Evolutionary conservation across 2,329 filamentous ascomycete genomes (phyloP), one percentile per base, ranked within the genome.

Genomic region (Phyllosticta citribraziliensis): DNA sequence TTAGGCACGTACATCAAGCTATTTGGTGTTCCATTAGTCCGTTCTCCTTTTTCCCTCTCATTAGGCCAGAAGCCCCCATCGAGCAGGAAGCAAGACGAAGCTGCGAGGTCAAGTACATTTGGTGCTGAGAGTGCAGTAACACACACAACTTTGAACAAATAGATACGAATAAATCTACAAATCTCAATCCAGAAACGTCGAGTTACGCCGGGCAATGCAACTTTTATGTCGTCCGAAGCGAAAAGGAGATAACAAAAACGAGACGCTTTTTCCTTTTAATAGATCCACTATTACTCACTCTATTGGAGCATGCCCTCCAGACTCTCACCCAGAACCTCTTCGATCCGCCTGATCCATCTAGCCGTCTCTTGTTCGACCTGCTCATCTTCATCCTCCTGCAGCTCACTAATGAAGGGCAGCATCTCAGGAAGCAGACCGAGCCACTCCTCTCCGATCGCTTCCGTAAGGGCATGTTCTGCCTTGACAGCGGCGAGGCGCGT

Each of bases 321-420:
- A 68, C 88, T 91, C 80, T 97, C 93, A 5, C 94, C 94, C 58
- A 97, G 76, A 30, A 95, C 88, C 55, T 84, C 86, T 76, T 97
- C 93, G 70, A 99, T 95, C 75, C 86, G 86, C 70, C 87, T 83
- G 67, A 97, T 94, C 93, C 94, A 97, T 69, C 85, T 81, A 71
- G 92, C 84, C 47, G 91, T 93, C 78, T 96, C 92, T 70, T 85
- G 80, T 78, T 99, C 94, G 24, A 99, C 93, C 27, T 82, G 81
- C 76, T 97, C 94, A 70, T 97, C 92, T 67, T 97, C 94, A 72
- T 99, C 94, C 71, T 99, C 94, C 76, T 96, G 88, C 69, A 96
- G 74, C 78, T 99, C 94, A 69, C 90, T 95, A 68, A 99, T 96
- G 65, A 93, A 90, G 20, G 95, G 93, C 72, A 99, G 77, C 88